phyloP scores from a whole-genome alignment of 805 yeast genomes.

The Candida sithepensis region DNA sequence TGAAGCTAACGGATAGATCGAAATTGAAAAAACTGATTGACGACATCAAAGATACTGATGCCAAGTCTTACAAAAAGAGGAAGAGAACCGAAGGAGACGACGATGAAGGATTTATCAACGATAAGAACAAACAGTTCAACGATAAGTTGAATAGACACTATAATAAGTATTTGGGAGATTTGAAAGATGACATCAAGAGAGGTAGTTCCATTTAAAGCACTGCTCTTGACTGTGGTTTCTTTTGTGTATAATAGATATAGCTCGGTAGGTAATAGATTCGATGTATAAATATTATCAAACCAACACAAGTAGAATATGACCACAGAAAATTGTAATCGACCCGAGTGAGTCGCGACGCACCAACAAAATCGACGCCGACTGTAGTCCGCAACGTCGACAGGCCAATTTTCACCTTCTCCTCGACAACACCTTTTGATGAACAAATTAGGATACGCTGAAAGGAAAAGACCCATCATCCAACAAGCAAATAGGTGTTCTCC shows the following conservation, averaged over 20 bases:
- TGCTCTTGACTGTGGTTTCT: no score
- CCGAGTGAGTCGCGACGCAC: neutral
- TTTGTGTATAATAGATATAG: no score
- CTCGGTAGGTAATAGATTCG: no score
- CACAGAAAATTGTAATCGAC: no score
- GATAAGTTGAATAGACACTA: conserved; percentile 61
- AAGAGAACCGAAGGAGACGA: conserved; percentile 28
- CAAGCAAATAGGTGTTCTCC: no score
- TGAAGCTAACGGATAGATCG: conserved; percentile 33
- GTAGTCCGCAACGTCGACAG: no score
- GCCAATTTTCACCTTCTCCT: no score
- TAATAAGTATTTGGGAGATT: conserved; percentile 30
- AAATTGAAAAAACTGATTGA: conserved; percentile 33
- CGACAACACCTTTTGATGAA: no score
- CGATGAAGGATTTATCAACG: conserved; percentile 53
- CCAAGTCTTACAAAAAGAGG: conserved; percentile 36
- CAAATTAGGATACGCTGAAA: no score
- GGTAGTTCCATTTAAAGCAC: conserved; percentile 15
- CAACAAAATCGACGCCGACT: neutral
- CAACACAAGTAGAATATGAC: no score
- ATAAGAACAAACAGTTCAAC: conserved; percentile 71
- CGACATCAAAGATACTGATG: conserved; percentile 33
- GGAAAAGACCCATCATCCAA: no score
- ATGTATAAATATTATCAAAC: no score
- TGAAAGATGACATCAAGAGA: conserved; percentile 22